Base-by-base conservation (phyloP, 805 yeast genomes). In the Zygotorulaspora florentina region DNA sequence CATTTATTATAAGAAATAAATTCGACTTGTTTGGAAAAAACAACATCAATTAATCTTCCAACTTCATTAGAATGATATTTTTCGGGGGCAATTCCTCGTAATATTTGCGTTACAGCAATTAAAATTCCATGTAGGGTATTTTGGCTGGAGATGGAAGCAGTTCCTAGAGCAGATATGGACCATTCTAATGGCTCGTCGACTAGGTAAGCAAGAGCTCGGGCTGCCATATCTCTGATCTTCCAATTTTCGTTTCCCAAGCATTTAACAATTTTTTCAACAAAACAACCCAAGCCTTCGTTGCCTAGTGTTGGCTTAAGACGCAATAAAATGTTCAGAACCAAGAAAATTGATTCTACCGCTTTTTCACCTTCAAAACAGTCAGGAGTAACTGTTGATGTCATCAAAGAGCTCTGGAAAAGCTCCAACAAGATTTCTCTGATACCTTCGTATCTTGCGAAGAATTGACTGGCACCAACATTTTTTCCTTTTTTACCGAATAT, bases 201-300 rank as follows among this genome's bases (percentile, higher is more conserved):
- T 39, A 83, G 62, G 0, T 82, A 66, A 0, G 83, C 77, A 1
- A 87, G 56, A 3, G 88, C 77, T 57, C 81, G 73, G 0, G 96
- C 87, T 0, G 96, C 85, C 78, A 87, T 77, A 58, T 90, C 96
- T 51, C 99, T 75, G 8, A 93, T 75, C 56, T 88, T 88, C 96
- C 96, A 91, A 45, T 74, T 69, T 35, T 64, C 65, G 48, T 79
- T 76, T 0, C 69, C 68, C 26, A 90, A 66, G 50, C 83, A 74
- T 15, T 56, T 42, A 20, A 69, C 53, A 12, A 87, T 65, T 16
- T 76, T 61, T 0, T 74, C 73, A 39, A 70, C 66, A 55, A 88
- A 84, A 5, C 70, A 78, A 7, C 65, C 66, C 40, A 85, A 59
- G 0, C 79, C 83, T 36, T 68, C 70, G 46, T 75, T 74, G 0